Percentiles rank a stretch among this genome's conserved stretches.
phyloP scores from a whole-genome alignment of 768 basidiomycete species.

The Leccinellum albellum region DNA sequence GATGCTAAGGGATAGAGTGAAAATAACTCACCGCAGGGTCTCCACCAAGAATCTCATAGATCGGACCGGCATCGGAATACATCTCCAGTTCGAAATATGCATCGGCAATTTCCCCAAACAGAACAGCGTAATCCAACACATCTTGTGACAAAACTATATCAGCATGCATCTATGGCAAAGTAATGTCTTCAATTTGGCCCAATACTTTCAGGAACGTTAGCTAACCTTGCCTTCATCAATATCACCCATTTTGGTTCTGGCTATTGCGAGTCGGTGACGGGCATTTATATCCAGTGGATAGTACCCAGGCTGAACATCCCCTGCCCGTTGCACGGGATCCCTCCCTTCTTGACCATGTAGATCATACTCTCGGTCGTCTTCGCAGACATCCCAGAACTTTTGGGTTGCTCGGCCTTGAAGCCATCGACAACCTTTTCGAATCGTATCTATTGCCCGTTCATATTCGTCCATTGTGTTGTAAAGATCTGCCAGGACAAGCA shows the following conservation, averaged over 20 bases:
- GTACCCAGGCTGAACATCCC: conserved; percentile 52
- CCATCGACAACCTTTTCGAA: conserved; percentile 82
- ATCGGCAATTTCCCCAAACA: conserved; percentile 83
- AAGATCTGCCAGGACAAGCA: conserved; percentile 84
- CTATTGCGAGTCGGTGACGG: conserved; percentile 77
- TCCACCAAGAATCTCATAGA: conserved; percentile 75
- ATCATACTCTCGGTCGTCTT: conserved; percentile 84
- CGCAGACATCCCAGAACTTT: conserved; percentile 73
- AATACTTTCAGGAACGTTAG: background rate
- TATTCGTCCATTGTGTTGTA: conserved; percentile 69
- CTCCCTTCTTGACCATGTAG: conserved; percentile 56
- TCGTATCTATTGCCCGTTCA: conserved; percentile 61
- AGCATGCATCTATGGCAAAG: conserved; percentile 62
- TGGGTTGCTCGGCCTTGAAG: conserved; percentile 77
- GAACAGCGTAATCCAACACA: conserved; percentile 67
- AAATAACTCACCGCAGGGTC: conserved; percentile 58
- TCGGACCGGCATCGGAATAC: conserved; percentile 74
- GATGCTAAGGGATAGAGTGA: background rate
- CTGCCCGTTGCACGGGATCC: conserved; percentile 34
- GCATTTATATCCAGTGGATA: conserved; percentile 47
- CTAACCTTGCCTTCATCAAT: conserved; percentile 75
- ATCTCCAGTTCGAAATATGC: conserved; percentile 67
- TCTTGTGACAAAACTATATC: conserved; percentile 68
- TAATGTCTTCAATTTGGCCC: background rate
- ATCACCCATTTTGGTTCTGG: conserved; percentile 77